phyloP scores from a whole-genome alignment of 768 basidiomycete genomes.

The Lactarius hengduanensis region DNA sequence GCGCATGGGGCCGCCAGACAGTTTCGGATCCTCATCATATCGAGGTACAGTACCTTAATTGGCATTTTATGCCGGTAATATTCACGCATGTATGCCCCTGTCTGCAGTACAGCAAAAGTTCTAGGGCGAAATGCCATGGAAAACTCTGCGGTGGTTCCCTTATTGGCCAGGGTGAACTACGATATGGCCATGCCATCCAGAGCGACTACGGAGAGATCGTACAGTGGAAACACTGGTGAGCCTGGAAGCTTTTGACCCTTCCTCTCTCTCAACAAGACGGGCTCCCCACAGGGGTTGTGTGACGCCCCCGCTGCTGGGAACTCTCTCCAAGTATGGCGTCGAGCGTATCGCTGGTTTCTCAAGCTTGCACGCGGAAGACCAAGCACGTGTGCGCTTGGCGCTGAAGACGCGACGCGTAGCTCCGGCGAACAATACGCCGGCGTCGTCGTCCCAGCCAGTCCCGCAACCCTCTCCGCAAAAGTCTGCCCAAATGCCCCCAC shows the following conservation, averaged over 20 bases:
- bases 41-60: slow-evolving; percentile 13
- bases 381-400: slow-evolving; percentile 60
- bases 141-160: slow-evolving; percentile 54
- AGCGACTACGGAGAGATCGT: slow-evolving; percentile 59
- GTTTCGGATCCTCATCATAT: slow-evolving; percentile 11
- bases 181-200: slow-evolving; percentile 57
- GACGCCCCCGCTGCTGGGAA: slow-evolving; percentile 20
- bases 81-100: slow-evolving; percentile 6
- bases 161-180: slow-evolving; percentile 55
- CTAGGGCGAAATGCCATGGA: slow-evolving; percentile 67
- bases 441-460: slow-evolving; percentile 15
- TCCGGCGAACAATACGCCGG: slow-evolving; percentile 54
- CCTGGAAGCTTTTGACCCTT: slow-evolving; percentile 2
- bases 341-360: slow-evolving; percentile 11
- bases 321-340: slow-evolving; percentile 14
- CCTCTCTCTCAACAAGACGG: slow-evolving; percentile 12
- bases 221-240: slow-evolving; percentile 77
- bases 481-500: slow-evolving; percentile 22
- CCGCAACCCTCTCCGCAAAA: slow-evolving; percentile 15
- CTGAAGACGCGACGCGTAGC: slow-evolving; percentile 54
- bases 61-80: background rate
- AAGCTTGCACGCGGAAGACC: slow-evolving; percentile 49
- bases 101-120: slow-evolving; percentile 67
- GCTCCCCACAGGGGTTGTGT: slow-evolving; percentile 25
- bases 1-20: background rate